A percentile compares a stretch with the other conserved stretches of the same genome.
phyloP scores from a whole-genome alignment of 495 filamentous ascomycete genomes.

The Darksidea phi region DNA sequence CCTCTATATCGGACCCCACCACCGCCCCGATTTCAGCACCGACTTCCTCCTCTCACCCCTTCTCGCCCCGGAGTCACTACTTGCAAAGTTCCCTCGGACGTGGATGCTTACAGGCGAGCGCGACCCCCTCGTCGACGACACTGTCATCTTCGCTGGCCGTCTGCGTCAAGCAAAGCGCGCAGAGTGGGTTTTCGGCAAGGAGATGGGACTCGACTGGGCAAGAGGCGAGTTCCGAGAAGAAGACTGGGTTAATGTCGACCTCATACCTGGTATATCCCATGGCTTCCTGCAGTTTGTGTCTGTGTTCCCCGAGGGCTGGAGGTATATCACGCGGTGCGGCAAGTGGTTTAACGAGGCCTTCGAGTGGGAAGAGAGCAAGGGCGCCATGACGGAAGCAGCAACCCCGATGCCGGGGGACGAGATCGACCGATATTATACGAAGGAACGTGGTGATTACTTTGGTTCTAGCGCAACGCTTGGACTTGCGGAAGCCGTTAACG shows the following conservation, averaged over 20 bases:
- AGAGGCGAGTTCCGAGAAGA: slow-evolving; percentile 63
- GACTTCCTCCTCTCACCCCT: slow-evolving; percentile 90
- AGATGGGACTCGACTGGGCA: slow-evolving; percentile 54
- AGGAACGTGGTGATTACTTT: slow-evolving; percentile 34
- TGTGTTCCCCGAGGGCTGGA: slow-evolving; percentile 83
- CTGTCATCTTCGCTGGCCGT: slow-evolving; percentile 88
- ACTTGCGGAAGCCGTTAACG: slow-evolving; percentile 22
- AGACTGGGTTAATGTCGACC: slow-evolving; percentile 72
- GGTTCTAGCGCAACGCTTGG: slow-evolving; percentile 16
- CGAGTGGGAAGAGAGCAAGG: slow-evolving; percentile 42
- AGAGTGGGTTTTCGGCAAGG: slow-evolving; percentile 59
- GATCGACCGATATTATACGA: slow-evolving; percentile 3
- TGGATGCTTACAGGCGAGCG: slow-evolving; percentile 93
- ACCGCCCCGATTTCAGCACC: slow-evolving; percentile 85
- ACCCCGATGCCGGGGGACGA: slow-evolving; percentile 2
- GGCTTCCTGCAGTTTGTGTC: slow-evolving; percentile 89
- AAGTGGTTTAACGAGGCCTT: slow-evolving; percentile 78
- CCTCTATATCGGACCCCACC: slow-evolving; percentile 90
- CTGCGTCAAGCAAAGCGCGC: slow-evolving; percentile 78
- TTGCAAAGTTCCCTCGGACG: slow-evolving; percentile 82
- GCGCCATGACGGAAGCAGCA: not conserved
- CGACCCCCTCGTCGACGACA: slow-evolving; percentile 94
- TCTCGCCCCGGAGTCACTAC: slow-evolving; percentile 77
- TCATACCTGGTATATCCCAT: slow-evolving; percentile 86
- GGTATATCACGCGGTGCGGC: slow-evolving; percentile 70